These are phyloP conservation scores for Fraxinus ornus DNA, from an alignment of 305 asterid genomes.

Conservation along the genomic window DNA sequence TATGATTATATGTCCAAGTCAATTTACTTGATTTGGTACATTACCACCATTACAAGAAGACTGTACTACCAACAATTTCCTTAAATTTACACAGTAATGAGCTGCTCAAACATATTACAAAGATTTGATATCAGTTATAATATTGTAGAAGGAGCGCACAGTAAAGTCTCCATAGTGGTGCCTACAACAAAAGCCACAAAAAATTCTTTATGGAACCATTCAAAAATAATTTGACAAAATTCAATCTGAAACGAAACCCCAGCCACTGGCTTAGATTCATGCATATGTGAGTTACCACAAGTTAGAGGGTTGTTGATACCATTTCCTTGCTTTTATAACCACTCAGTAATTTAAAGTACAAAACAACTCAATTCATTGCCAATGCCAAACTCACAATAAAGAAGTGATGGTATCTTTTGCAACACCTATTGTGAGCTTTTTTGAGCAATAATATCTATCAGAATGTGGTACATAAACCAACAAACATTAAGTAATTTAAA, in stretches of 20 bases:
- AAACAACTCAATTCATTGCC: not conserved
- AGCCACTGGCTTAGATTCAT: not conserved
- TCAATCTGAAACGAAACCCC: not conserved
- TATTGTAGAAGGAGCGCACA: not conserved
- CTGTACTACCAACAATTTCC: not conserved
- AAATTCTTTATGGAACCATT: not conserved
- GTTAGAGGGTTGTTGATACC: not conserved
- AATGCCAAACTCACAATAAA: not conserved
- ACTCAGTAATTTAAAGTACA: slow-evolving; percentile 7
- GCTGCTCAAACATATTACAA: not conserved
- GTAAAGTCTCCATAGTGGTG: not conserved
- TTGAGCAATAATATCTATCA: not conserved
- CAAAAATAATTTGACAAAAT: not conserved
- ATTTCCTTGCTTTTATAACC: not conserved
- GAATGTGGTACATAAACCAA: slow-evolving; percentile 10
- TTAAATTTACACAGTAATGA: not conserved
- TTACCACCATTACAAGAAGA: not conserved
- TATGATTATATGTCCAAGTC: not conserved
- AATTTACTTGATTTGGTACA: not conserved
- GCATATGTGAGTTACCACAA: not conserved
- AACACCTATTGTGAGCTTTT: not conserved
- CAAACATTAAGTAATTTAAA: not conserved
- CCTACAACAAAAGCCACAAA: not conserved
- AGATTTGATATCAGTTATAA: not conserved
- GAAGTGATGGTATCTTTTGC: slow-evolving; percentile 1